Percentiles rank a stretch among this genome's conserved stretches.
Evolutionary conservation across 1,284 basidiomycete species (phyloP).

Genomic region (Sanghuangporus weigelae): DNA sequence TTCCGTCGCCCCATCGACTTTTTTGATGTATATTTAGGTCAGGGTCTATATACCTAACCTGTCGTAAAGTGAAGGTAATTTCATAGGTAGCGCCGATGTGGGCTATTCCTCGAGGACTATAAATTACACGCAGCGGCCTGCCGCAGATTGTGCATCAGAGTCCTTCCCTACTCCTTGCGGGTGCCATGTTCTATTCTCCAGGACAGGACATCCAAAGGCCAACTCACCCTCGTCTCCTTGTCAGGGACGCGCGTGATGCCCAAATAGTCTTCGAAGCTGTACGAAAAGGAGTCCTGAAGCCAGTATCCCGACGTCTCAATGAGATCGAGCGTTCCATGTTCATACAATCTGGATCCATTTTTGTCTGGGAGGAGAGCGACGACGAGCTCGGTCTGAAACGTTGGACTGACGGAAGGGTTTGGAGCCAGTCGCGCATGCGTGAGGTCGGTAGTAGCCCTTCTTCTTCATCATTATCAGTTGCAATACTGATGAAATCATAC

Average conservation of each 20-base stretch:
- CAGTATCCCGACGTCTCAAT: conserved; percentile 49
- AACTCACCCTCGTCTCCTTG: conserved; percentile 55
- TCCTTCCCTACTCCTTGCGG: conserved; percentile 12
- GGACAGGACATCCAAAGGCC: conserved; percentile 47
- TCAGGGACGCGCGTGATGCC: conserved; percentile 58
- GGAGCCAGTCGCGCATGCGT: conserved; percentile 61
- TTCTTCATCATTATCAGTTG: conserved; percentile 5
- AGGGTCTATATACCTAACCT: conserved; percentile 17
- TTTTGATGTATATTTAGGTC: conserved; percentile 9
- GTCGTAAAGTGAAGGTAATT: conserved; percentile 9
- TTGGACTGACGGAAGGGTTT: conserved; percentile 62
- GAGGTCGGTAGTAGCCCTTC: conserved; percentile 37
- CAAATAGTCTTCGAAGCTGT: conserved; percentile 57
- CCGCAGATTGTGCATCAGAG: not conserved
- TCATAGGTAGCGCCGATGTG: conserved; percentile 11
- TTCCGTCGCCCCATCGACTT: not conserved
- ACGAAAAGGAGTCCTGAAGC: conserved; percentile 44
- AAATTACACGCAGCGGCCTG: conserved; percentile 1
- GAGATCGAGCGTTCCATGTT: conserved; percentile 50
- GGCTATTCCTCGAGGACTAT: conserved; percentile 14
- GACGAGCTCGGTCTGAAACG: conserved; percentile 56
- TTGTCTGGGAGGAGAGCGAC: conserved; percentile 63
- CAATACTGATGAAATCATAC: not conserved
- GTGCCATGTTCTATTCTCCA: conserved; percentile 34
- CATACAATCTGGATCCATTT: conserved; percentile 56